Percentiles rank a stretch among this genome's conserved stretches.
Conservation (phyloP, 306 rosid species). For the Trifolium dubium region DNA sequence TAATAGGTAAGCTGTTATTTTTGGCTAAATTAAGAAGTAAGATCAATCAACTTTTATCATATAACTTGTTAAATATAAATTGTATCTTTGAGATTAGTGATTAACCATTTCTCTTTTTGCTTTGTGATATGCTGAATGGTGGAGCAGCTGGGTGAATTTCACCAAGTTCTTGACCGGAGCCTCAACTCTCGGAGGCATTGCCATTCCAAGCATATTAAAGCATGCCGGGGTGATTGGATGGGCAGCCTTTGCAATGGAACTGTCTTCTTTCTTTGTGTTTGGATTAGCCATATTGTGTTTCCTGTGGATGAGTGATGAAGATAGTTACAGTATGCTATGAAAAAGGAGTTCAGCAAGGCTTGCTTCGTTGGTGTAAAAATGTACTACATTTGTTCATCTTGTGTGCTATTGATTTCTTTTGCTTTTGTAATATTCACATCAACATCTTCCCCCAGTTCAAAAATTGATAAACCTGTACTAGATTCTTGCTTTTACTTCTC, state of each 20-base stretch:
- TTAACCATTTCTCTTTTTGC: conserved; percentile 29
- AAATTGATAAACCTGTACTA: background rate
- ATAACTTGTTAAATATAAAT: conserved; percentile 1
- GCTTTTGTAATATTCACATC: conserved; percentile 24
- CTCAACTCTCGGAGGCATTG: conserved; percentile 80
- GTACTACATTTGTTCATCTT: conserved; percentile 6
- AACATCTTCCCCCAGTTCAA: background rate
- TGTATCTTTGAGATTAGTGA: background rate
- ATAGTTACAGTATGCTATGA: conserved; percentile 62
- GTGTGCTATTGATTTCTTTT: conserved; percentile 13
- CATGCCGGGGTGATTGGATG: conserved; percentile 86
- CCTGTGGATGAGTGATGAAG: conserved; percentile 53
- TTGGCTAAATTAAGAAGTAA: conserved; percentile 16
- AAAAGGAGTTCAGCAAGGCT: conserved; percentile 18
- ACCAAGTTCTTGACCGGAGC: conserved; percentile 86
- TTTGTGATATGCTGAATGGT: conserved; percentile 29
- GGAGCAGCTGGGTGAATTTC: conserved; percentile 82
- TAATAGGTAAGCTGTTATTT: conserved; percentile 45
- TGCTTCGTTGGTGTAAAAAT: conserved; percentile 45
- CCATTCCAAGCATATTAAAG: conserved; percentile 77
- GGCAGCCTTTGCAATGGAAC: conserved; percentile 88
- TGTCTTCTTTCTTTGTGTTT: conserved; percentile 75
- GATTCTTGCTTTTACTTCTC: background rate
- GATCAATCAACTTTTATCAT: background rate
- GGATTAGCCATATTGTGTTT: conserved; percentile 66